Evolutionary conservation across 257 asterid species (phyloP), one percentile per base, ranked within the genome.

Genomic region (Nemophila menziesii): DNA sequence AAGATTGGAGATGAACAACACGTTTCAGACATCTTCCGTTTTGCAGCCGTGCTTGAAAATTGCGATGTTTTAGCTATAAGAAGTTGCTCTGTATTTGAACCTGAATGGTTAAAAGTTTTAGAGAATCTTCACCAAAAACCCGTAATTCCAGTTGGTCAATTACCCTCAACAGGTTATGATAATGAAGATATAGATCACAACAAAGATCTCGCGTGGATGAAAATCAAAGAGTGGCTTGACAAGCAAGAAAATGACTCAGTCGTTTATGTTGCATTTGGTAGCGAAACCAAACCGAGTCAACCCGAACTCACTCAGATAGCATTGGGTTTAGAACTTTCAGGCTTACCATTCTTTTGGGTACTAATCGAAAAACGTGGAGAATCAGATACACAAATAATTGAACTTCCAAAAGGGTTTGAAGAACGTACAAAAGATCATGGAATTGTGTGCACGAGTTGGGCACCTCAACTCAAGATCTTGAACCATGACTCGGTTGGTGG

Each of bases 311-410:
- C 20, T 5, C 65, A 68, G 40, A 5, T 72, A 12, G 69, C 71
- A 5, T 51, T 54, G 0, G 71, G 73, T 0, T 26, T 68, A 42
- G 76, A 72, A 46, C 18, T 44, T 1, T 61, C 66, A 1, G 45
- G 45, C 3, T 22, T 64, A 0, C 63, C 66, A 0, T 67, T 72
- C 10, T 58, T 72, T 0, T 61, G 80, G 75, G 65, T 21, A 0
- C 48, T 71, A 0, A 57, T 67, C 33, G 57, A 37, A 22, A 58
- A 51, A 19, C 16, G 43, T 9, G 36, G 44, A 11, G 13, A 8
- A 1, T 9, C 14, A 0, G 41, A 64, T 0, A 2, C 51, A 3
- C 51, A 49, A 0, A 3, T 20, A 15, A 13, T 44, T 8, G 46
- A 57, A 21, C 8, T 67, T 8, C 69, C 56, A 0, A 24, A 52